Evolutionary conservation across 768 basidiomycete species (phyloP).

Genomic region (Chalciporus piperatus): DNA sequence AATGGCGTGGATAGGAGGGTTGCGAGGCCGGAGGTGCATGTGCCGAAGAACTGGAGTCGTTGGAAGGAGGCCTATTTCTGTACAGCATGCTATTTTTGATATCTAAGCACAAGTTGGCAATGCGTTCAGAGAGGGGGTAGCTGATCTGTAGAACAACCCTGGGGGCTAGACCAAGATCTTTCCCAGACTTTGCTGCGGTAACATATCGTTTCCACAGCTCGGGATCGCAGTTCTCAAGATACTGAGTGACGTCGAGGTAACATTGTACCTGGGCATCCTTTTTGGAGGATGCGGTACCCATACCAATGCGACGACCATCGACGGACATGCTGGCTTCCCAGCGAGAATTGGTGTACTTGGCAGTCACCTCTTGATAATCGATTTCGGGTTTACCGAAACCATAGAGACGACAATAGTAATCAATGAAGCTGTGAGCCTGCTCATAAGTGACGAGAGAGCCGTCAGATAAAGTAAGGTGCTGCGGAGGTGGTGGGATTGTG

Average conservation of each 20-base stretch:
- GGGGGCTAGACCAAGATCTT: constrained; percentile 69
- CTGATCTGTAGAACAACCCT: constrained; percentile 66
- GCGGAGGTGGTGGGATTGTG: constrained; percentile 4
- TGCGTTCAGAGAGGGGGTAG: constrained; percentile 59
- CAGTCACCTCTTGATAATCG: constrained; percentile 40
- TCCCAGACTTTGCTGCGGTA: constrained; percentile 57
- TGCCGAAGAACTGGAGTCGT: constrained; percentile 5
- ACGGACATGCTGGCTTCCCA: constrained; percentile 83
- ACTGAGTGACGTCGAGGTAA: constrained; percentile 85
- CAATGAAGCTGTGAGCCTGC: constrained; percentile 86
- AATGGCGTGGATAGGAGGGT: constrained; percentile 24
- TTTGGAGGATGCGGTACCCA: constrained; percentile 68
- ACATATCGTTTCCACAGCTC: constrained; percentile 75
- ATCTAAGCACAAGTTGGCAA: constrained; percentile 68
- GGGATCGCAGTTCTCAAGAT: constrained; percentile 82
- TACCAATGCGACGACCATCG: constrained; percentile 75
- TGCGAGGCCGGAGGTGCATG: constrained; percentile 5
- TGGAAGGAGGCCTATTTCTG: constrained; percentile 52
- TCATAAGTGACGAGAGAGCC: constrained; percentile 64
- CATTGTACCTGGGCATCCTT: constrained; percentile 68
- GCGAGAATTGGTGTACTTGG: constrained; percentile 17
- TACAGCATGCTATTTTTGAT: constrained; percentile 64
- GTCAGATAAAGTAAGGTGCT: constrained; percentile 51
- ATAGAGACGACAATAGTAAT: constrained; percentile 86
- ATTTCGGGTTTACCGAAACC: constrained; percentile 73